These are phyloP conservation scores for Didymosphaeria variabile DNA, from an alignment of 2,329 filamentous ascomycete species.

Conservation along the genomic window DNA sequence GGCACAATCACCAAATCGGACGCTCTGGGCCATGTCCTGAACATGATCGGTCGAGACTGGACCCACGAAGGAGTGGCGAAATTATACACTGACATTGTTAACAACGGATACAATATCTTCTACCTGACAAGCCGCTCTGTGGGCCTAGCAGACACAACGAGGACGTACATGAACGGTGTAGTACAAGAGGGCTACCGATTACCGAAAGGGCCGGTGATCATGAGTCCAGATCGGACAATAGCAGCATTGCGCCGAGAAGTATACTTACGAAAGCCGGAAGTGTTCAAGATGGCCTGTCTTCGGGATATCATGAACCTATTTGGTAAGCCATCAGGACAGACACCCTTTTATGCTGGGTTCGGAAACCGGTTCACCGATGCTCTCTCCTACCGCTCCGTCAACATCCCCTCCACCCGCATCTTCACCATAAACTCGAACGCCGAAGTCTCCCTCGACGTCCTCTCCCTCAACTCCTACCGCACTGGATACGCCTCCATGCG, in stretches of 20 bases:
- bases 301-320: constrained; percentile 94
- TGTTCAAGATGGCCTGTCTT: constrained; percentile 99
- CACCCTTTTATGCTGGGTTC: constrained; percentile 96
- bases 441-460: constrained; percentile 88
- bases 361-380: constrained; percentile 97
- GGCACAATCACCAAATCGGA: constrained; percentile 98
- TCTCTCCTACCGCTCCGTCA: constrained; percentile 92
- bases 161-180: constrained; percentile 89
- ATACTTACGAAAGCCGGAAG: constrained; percentile 94
- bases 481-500: constrained; percentile 97
- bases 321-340: constrained; percentile 66
- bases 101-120: constrained; percentile 98
- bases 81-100: constrained; percentile 92
- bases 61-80: constrained; percentile 97
- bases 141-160: constrained; percentile 89
- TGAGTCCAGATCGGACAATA: constrained; percentile 94
- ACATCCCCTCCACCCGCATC: constrained; percentile 91
- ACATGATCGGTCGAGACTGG: constrained; percentile 98
- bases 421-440: constrained; percentile 99
- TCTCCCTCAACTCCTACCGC: constrained; percentile 93
- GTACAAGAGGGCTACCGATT: constrained; percentile 86
- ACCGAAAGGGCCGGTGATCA: constrained; percentile 90
- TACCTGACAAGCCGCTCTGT: constrained; percentile 95
- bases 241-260: constrained; percentile 91
- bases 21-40: constrained; percentile 90